Percentiles rank a stretch among this genome's conserved stretches.
phyloP scores from a whole-genome alignment of 257 asterid species.

The Rauvolfia tetraphylla region DNA sequence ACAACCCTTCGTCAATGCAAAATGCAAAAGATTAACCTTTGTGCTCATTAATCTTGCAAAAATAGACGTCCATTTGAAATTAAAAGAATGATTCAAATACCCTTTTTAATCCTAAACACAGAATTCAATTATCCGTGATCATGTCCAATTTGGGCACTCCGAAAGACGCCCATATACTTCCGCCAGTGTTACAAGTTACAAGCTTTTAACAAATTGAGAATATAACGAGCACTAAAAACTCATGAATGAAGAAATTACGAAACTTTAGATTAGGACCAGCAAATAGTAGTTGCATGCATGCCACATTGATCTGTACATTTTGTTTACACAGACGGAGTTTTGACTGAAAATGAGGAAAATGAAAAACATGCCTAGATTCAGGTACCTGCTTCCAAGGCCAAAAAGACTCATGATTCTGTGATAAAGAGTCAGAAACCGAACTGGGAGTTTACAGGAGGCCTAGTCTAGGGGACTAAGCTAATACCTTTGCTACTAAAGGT shows the following conservation, averaged over 20 bases:
- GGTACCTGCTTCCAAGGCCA: slow-evolving; percentile 50
- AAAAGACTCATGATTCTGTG: slow-evolving; percentile 36
- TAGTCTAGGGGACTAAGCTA: neutral
- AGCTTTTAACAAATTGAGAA: neutral
- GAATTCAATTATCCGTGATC: neutral
- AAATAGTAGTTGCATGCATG: slow-evolving; percentile 4
- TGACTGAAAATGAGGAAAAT: neutral
- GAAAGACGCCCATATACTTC: neutral
- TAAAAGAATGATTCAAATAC: neutral
- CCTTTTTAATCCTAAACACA: neutral
- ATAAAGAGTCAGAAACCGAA: neutral
- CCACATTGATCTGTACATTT: neutral
- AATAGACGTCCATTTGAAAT: too few relatives aligned
- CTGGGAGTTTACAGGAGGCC: neutral
- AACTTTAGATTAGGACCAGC: neutral
- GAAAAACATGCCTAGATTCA: neutral
- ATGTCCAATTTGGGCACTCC: neutral
- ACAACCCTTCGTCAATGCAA: too few relatives aligned
- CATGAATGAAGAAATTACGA: neutral
- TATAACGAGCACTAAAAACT: neutral
- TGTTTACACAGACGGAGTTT: neutral
- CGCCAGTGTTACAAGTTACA: neutral
- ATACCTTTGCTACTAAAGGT: neutral
- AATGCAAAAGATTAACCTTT: neutral
- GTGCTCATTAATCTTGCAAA: too few relatives aligned